A percentile compares a stretch with the other conserved stretches of the same genome.
Conservation (phyloP, 2,329 filamentous ascomycete species). For the Penicillium paneum region DNA sequence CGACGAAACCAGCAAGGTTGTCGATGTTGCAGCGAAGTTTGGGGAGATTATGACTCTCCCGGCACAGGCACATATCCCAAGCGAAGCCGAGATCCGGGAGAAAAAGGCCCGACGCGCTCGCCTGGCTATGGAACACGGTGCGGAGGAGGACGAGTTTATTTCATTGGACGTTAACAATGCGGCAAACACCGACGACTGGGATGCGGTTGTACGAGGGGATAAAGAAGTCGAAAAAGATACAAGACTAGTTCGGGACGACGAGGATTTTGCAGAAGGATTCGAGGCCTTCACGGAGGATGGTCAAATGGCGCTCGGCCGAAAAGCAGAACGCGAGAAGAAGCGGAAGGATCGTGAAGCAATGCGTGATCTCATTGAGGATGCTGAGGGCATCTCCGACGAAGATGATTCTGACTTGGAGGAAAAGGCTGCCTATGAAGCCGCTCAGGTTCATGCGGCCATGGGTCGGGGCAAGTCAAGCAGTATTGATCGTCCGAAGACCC, state of each 20-base stretch:
- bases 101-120: constrained; percentile 88
- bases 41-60: constrained; percentile 39
- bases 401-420: constrained; percentile 62
- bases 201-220: constrained; percentile 46
- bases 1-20: constrained; percentile 52
- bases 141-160: constrained; percentile 59
- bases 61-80: constrained; percentile 60
- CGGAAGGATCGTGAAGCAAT: constrained; percentile 70
- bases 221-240: constrained; percentile 63
- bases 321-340: constrained; percentile 70
- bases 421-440: constrained; percentile 78
- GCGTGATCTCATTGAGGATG: constrained; percentile 75
- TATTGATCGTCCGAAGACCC: constrained; percentile 52
- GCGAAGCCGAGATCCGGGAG: constrained; percentile 79
- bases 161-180: constrained; percentile 39
- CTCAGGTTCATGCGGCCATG: constrained; percentile 83
- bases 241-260: constrained; percentile 77
- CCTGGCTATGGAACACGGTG: constrained; percentile 65
- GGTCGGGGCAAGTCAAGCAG: constrained; percentile 46
- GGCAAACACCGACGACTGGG: constrained; percentile 45
- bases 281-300: constrained; percentile 89
- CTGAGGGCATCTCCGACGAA: constrained; percentile 64
- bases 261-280: constrained; percentile 89
- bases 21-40: constrained; percentile 50
- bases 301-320: constrained; percentile 70